These are phyloP conservation scores for Trifolium repens DNA, from an alignment of 306 rosid genomes.

Conservation along the genomic window DNA sequence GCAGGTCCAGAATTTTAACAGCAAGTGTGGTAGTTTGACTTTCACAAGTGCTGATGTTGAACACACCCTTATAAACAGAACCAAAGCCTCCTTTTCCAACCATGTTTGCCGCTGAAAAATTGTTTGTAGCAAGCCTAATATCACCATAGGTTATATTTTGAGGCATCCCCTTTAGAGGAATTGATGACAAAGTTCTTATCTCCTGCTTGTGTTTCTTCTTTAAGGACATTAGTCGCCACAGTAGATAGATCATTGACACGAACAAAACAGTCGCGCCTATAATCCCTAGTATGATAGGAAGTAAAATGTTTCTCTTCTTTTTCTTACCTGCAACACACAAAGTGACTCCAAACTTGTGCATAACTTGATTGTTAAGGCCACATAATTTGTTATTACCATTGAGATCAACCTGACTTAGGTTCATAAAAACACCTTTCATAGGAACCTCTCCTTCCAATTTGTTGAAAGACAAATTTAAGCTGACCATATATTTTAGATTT, in stretches of 20 bases:
- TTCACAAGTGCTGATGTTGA: slow-evolving; percentile 57
- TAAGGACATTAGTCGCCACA: slow-evolving; percentile 12
- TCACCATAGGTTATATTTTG: slow-evolving; percentile 57
- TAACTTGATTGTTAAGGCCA: slow-evolving; percentile 37
- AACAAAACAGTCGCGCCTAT: slow-evolving; percentile 34
- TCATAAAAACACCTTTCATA: slow-evolving; percentile 41
- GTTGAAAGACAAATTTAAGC: slow-evolving; percentile 52
- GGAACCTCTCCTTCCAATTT: slow-evolving; percentile 54
- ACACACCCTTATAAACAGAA: slow-evolving; percentile 71
- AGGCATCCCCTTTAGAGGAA: slow-evolving; percentile 33
- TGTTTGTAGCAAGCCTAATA: slow-evolving; percentile 75
- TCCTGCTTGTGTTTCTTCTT: slow-evolving; percentile 32
- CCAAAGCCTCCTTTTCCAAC: slow-evolving; percentile 88
- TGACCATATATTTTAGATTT: slow-evolving; percentile 31
- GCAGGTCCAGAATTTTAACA: slow-evolving; percentile 54
- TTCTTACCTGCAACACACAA: slow-evolving; percentile 28
- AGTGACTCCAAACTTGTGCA: slow-evolving; percentile 33
- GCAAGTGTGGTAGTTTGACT: slow-evolving; percentile 50
- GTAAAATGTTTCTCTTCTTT: slow-evolving; percentile 24
- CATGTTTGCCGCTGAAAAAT: slow-evolving; percentile 75
- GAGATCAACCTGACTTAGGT: slow-evolving; percentile 43
- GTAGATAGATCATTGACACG: slow-evolving; percentile 17
- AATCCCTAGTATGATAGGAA: slow-evolving; percentile 39
- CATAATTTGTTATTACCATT: slow-evolving; percentile 49
- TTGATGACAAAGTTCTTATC: not conserved